These are phyloP conservation scores for Penicillium crystallinum DNA, from an alignment of 495 filamentous ascomycete genomes.

Conservation along the genomic window DNA sequence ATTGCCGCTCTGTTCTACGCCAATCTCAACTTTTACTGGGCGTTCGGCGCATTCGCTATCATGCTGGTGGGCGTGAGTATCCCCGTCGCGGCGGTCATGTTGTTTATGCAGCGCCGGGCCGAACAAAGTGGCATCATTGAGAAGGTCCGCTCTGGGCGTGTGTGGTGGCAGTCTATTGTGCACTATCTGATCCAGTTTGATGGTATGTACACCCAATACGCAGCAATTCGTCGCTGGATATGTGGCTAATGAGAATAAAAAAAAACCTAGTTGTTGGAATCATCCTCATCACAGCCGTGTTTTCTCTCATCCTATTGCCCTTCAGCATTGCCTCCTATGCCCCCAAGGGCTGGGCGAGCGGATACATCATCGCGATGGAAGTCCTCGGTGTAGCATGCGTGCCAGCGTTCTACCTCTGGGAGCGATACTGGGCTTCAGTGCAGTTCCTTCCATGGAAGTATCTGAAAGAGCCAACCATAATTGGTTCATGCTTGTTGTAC, in stretches of 20 bases:
- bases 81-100: slow-evolving; percentile 40
- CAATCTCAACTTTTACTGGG: slow-evolving; percentile 47
- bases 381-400: slow-evolving; percentile 50
- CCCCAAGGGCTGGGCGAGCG: slow-evolving; percentile 39
- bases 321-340: slow-evolving; percentile 46
- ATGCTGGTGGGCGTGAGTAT: slow-evolving; percentile 34
- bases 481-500: slow-evolving; percentile 50
- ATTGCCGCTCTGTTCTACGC: slow-evolving; percentile 13
- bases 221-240: too few relatives aligned
- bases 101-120: slow-evolving; percentile 47
- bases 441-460: slow-evolving; percentile 53
- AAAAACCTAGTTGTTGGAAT: slow-evolving; percentile 38
- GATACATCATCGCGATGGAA: slow-evolving; percentile 48
- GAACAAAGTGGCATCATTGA: slow-evolving; percentile 27
- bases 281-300: slow-evolving; percentile 46
- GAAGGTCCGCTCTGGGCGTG: slow-evolving; percentile 18
- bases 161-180: slow-evolving; percentile 8
- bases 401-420: slow-evolving; percentile 50
- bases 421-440: slow-evolving; percentile 45
- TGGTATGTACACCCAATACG: slow-evolving; percentile 3
- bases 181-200: slow-evolving; percentile 20
- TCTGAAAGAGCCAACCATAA: slow-evolving; percentile 53
- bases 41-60: slow-evolving; percentile 51
- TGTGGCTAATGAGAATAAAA: not conserved
- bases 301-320: slow-evolving; percentile 48